Conservation (phyloP, 163 green algal genomes). For the Dunaliella salina region DNA sequence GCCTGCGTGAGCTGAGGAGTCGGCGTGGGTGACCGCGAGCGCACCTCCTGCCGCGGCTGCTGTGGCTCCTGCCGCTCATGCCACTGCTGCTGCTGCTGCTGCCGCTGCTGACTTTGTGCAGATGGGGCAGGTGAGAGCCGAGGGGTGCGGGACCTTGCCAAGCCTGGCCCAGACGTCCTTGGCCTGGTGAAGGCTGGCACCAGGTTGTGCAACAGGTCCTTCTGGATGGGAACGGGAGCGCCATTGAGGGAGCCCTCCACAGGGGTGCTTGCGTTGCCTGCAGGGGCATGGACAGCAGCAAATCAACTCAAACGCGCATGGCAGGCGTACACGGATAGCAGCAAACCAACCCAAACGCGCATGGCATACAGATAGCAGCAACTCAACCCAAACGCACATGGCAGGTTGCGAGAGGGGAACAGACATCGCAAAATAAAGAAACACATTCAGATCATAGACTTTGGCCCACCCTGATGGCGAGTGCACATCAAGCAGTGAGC, state of each 20-base stretch:
- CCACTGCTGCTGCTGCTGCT: background rate
- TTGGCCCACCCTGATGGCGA: too few relatives aligned
- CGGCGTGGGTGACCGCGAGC: background rate
- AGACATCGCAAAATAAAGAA: too few relatives aligned
- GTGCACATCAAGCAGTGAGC: too few relatives aligned
- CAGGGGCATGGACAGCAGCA: background rate
- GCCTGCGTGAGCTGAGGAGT: background rate
- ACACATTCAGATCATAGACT: too few relatives aligned
- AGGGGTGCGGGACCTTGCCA: background rate
- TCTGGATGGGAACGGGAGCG: background rate
- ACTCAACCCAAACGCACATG: background rate
- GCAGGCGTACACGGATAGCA: background rate
- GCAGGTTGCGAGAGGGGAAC: background rate
- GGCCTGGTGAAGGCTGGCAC: background rate
- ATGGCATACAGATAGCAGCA: background rate
- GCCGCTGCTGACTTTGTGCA: background rate
- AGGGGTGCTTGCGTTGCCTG: background rate
- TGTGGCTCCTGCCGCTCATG: background rate
- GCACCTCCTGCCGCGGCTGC: background rate
- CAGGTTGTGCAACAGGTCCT: background rate
- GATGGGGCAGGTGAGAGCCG: background rate
- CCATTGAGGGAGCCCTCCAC: background rate
- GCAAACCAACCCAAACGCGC: too few relatives aligned
- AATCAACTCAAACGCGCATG: background rate
- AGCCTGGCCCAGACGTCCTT: background rate